Evolutionary conservation across 768 basidiomycete species (phyloP), one percentile per base, ranked within the genome.

Genomic region (Rhizopogon sp.): DNA sequence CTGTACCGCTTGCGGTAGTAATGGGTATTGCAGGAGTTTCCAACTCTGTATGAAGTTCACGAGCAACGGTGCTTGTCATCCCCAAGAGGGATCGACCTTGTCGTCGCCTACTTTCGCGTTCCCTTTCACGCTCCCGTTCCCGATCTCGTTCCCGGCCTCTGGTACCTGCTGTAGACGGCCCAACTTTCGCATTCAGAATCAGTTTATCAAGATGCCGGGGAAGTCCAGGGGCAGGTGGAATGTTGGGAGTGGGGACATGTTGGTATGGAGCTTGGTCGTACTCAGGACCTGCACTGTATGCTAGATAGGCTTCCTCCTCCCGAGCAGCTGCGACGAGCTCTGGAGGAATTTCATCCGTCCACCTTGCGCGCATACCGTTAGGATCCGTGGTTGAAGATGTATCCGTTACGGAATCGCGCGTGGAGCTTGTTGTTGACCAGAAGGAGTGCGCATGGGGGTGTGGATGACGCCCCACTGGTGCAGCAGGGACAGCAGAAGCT

Each of bases 161-260:
- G 58, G 47, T 72, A 58, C 56, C 60, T 22, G 57, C 70, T 60
- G 60, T 77, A 64, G 63, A 66, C 55, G 61, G 69, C 39, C 60
- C 70, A 33, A 46, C 69, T 62, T 62, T 71, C 9, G 69, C 67
- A 55, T 98, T 98, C 57, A 99, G 72, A 55, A 98, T 97, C 47
- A 97, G 85, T 64, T 93, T 94, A 65, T 98, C 95, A 41, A 99
- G 75, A 64, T 98, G 93, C 1, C 94, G 75, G 0, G 97, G 97
- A 43, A 98, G 78, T 1, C 79, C 75, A 1, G 97, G 94, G 2
- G 97, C 94, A 20, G 87, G 85, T 2, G 94, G 94, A 57, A 95
- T 88, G 60, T 84, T 83, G 16, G 93, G 90, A 1, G 85, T 81
- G 10, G 87, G 83, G 33, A 77, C 74, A 28, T 64, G 62, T 52